Evolutionary conservation across 805 yeast species (phyloP), one percentile per base, ranked within the genome.

Genomic region (Wickerhamomyces kurtzmanii): DNA sequence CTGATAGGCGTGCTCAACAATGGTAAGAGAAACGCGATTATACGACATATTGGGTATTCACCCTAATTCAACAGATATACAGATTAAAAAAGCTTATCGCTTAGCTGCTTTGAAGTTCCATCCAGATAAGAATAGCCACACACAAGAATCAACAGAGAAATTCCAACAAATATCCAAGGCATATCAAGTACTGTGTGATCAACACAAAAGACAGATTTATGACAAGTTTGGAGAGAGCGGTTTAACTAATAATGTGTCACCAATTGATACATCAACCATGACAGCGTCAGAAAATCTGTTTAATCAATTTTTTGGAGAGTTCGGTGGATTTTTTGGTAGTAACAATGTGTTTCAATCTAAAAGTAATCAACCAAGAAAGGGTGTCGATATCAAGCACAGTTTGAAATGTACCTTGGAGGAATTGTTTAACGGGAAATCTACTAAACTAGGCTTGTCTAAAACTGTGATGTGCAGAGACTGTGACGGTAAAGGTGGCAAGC

Each of bases 11-110:
- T n/a, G n/a, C n/a, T n/a, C 20, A 15, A 22, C 14, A 18, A 80
- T 81, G 91, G 86, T 68, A 20, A 76, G 67, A 40, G 91, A 82
- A 32, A 67, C 85, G 15, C 62, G 62, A 39, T 62, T 69, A 31
- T 80, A 80, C 55, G 85, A 78, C 37, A 51, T 61, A 17, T 59
- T 81, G 40, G 80, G 75, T 27, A 65, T 70, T 3, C 33, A 59
- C 14, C 59, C 66, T 7, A 47, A 53, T 12, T 74, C 77, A 5
- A 43, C 59, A 5, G 65, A 56, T 15, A 39, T 43, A 11, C 74
- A 67, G 42, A 65, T 71, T 42, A 71, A 68, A 44, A 69, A 67
- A 43, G 75, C 74, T 3, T 71, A 69, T 49, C 57, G 75, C 47
- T 50, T 57, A 27, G 45, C 49, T 30, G 70, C 75, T 3, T 43